Conservation (phyloP, 345 rosid species). For the Viola odorata region DNA sequence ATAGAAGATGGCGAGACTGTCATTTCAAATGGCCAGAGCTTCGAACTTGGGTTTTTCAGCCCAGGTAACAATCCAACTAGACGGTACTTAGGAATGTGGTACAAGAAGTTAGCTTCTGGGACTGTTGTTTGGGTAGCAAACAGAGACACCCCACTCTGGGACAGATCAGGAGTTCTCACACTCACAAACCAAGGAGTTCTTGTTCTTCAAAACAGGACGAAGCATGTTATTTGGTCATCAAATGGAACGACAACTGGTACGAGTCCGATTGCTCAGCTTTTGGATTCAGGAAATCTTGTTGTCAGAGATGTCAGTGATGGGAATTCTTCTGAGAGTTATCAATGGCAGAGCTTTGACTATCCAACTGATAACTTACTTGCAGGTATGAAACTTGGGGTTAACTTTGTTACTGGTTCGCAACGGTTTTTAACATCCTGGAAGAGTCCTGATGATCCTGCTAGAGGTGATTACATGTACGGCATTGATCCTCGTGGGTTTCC, state of each 20-base stretch:
- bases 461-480: slow-evolving; percentile 17
- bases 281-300: slow-evolving; percentile 14
- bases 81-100: slow-evolving; percentile 26
- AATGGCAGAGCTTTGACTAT: slow-evolving; percentile 4
- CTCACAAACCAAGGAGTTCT: background rate
- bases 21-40: slow-evolving; percentile 12
- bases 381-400: slow-evolving; percentile 1
- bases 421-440: slow-evolving; percentile 34
- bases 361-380: background rate
- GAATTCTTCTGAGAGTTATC: background rate
- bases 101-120: slow-evolving; percentile 3
- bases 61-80: background rate
- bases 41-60: slow-evolving; percentile 24
- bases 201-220: background rate
- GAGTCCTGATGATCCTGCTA: slow-evolving; percentile 29
- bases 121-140: slow-evolving; percentile 24
- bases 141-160: slow-evolving; percentile 5
- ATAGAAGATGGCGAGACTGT: slow-evolving; percentile 16
- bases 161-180: background rate
- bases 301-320: slow-evolving; percentile 3
- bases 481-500: slow-evolving; percentile 25
- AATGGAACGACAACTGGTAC: background rate
- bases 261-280: slow-evolving; percentile 5
- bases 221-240: background rate
- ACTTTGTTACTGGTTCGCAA: background rate